Evolutionary conservation across 768 basidiomycete species (phyloP), one percentile per base, ranked within the genome.

Genomic region (Pisolithus albus): DNA sequence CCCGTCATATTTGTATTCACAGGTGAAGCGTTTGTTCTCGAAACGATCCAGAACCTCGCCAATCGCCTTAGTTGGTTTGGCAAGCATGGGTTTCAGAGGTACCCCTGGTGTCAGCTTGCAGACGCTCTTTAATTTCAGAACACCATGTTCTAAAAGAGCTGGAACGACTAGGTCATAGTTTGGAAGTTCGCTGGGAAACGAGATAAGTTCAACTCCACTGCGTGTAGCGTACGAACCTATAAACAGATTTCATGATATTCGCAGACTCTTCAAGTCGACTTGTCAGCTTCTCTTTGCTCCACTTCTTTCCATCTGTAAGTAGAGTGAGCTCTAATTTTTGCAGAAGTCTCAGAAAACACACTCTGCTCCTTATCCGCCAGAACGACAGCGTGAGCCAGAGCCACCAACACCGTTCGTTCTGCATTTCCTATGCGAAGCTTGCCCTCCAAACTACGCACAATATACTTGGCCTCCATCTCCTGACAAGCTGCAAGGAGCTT

Each of bases 1-100:
- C 7, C 96, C 96, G 57, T 99, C 96, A 59, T 99, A 99, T 69
- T 99, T 99, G 71, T 99, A 99, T 72, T 99, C 96, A 70, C 94
- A 98, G 8, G 96, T 97, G 65, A 99, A 98, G 49, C 78, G 80
- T 69, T 93, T 94, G 62, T 83, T 84, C 68, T 99, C 96, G 62
- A 98, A 99, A 52, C 93, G 76, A 70, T 99, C 95, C 19, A 99
- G 78, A 18, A 99, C 95, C 70, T 98, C 95, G 13, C 91, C 86
- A 58, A 99, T 98, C 3, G 96, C 96, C 69, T 99, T 99, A 0
- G 95, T 98, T 8, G 96, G 96, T 69, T 98, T 99, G 15, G 96
- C 96, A 47, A 99, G 75, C 96, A 99, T 99, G 13, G 96, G 96
- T 61, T 99, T 99, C 34, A 99, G 75, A 1, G 96, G 96, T 34